Base-by-base conservation (phyloP, 768 basidiomycete species). In the Hebeloma cylindrosporum region DNA sequence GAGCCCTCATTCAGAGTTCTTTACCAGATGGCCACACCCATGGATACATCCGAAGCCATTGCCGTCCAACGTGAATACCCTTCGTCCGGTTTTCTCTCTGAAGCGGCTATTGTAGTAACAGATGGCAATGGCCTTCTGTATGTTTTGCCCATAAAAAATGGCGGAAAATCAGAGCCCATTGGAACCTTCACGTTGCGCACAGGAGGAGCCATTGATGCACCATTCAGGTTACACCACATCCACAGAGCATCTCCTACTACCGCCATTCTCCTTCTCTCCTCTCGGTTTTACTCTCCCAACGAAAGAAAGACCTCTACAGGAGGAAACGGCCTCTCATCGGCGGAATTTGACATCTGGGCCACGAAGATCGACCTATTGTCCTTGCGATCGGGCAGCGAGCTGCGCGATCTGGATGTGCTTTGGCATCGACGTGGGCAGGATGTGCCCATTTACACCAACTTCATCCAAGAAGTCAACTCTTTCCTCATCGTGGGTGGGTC, bases 71-170 rank as follows among this genome's bases (percentile, higher is more conserved):
- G 64, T 31, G 89, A 93, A 65, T 93, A 93, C 60, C 87, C 90
- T 1, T 88, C 86, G 1, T 75, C 76, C 21, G 68, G 70, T 5
- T 83, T 86, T 54, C 57, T 85, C 28, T 70, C 76, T 40, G 51
- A 74, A 3, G 61, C 67, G 1, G 61, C 72, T 7, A 67, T 77
- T 28, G 67, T 88, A 27, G 72, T 85, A 39, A 71, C 85, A 14
- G 88, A 93, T 55, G 90, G 90, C 7, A 65, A 70, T 52, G 87
- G 88, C n/a, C 57, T 69, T 13, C 62, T 91, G 22, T 86, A 88
- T 50, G 67, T 81, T 10, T 65, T 92, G 32, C 68, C 67, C 21
- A 57, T 83, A 20, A 61, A 67, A 18, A 57, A 66, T 11, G 45
- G 56, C 8, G 72, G 66, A 2, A 44, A 66, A 5, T 73, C 79